phyloP scores from a whole-genome alignment of 2,329 filamentous ascomycete species.

The Metarhizium rileyi region DNA sequence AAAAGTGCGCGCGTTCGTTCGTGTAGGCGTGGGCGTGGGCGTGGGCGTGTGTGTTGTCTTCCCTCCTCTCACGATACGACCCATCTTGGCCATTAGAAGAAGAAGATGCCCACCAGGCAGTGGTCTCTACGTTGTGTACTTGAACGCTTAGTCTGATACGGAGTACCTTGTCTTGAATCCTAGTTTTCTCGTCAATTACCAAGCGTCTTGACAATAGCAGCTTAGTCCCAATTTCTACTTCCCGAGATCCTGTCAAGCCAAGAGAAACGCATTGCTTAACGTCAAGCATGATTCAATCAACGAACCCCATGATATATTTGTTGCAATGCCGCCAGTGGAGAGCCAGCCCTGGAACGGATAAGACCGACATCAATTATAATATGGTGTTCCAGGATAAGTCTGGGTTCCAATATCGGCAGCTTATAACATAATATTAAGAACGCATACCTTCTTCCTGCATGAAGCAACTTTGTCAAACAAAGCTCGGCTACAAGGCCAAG shows the following conservation, averaged over 20 bases:
- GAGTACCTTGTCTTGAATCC: constrained; percentile 3
- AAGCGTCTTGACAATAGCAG: background rate
- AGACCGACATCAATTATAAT: background rate
- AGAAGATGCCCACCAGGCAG: too few species aligned
- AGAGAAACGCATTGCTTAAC: background rate
- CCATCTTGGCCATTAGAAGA: too few species aligned
- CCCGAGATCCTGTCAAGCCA: background rate
- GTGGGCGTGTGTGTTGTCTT: too few species aligned
- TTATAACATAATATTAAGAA: background rate
- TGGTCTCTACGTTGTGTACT: too few species aligned
- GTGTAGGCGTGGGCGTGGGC: too few species aligned
- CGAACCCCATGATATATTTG: too few species aligned
- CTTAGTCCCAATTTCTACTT: background rate
- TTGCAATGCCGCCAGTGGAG: too few species aligned
- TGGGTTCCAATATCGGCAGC: background rate
- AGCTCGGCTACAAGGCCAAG: background rate
- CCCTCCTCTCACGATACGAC: too few species aligned
- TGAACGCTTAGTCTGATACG: background rate
- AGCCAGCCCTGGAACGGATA: background rate
- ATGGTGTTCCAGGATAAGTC: background rate
- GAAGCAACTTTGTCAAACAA: background rate
- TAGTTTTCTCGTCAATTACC: background rate
- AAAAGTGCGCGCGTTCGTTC: too few species aligned
- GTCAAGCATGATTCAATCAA: background rate
- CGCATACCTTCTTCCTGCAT: background rate